Evolutionary conservation across 306 rosid genomes (phyloP).

Genomic region (Erythrophleum fordii): DNA sequence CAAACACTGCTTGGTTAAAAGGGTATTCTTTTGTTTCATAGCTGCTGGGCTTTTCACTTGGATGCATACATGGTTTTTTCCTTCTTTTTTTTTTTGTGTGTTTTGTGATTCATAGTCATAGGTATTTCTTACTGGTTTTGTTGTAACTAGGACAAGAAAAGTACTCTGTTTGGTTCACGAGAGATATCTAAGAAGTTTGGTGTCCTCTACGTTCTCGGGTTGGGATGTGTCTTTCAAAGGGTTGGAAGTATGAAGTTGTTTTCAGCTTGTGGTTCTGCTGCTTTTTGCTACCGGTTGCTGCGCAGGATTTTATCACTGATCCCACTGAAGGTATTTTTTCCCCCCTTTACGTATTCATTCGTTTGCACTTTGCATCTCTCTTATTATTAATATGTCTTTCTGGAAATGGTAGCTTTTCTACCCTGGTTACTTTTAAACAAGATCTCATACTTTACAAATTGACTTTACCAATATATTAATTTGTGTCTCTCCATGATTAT

Average conservation of each 20-base stretch:
- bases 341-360: background rate
- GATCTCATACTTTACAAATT: background rate
- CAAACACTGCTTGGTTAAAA: background rate
- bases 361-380: conserved; percentile 5
- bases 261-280: conserved; percentile 55
- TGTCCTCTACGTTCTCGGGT: conserved; percentile 30
- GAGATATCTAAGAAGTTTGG: conserved; percentile 31
- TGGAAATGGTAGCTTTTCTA: conserved; percentile 4
- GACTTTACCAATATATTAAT: background rate
- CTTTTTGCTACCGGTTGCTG: conserved; percentile 45
- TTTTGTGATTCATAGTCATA: conserved; percentile 20
- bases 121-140: conserved; percentile 36
- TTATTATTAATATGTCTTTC: background rate
- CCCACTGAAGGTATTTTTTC: conserved; percentile 67
- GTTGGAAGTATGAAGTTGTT: conserved; percentile 48
- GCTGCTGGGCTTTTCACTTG: conserved; percentile 2
- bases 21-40: conserved; percentile 28
- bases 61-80: background rate
- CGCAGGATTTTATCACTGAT: conserved; percentile 42
- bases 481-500: conserved; percentile 6
- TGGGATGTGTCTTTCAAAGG: conserved; percentile 58
- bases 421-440: background rate
- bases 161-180: conserved; percentile 27
- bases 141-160: conserved; percentile 46
- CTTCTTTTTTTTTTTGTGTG: background rate